Base-by-base conservation (phyloP, 2,329 filamentous ascomycete genomes). In the Penicillium sp. region DNA sequence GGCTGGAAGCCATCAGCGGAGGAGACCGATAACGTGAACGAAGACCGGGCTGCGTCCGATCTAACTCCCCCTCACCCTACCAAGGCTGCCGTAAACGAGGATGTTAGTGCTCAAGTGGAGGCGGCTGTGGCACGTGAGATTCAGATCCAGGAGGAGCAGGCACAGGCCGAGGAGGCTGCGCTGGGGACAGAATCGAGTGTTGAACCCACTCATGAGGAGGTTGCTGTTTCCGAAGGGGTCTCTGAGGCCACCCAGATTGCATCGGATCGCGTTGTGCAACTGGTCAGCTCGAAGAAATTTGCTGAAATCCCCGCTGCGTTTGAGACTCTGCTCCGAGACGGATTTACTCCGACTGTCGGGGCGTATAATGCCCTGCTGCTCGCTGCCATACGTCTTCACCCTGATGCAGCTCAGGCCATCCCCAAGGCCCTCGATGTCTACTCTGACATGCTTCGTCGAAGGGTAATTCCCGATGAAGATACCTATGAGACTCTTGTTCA, bases 381-480 rank as follows among this genome's bases (percentile, higher is more conserved):
- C 66, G 90, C 94, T 6, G 92, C 92, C 14, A 90, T 97, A 59
- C 83, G 90, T 64, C 83, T 97, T 18, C 90, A 92, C 8, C 81
- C 82, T 24, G 87, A 90, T 72, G 89, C 87, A 74, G 88, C 89
- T 52, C 89, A 95, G 76, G 86, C 94, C 50, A 90, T 96, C 14
- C 88, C 91, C 59, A 96, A 96, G 78, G 92, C 91, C 5, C 82
- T 97, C 50, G 92, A 96, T 77, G 89, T 99, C 50, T 99, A 97
- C 74, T 89, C 92, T 16, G 92, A 97, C 72, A 97, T 99, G 94
- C 85, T 96, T 65, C 86, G 88, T 62, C 89, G 92, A 62, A 88
- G 88, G 65, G 87, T 97, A 24, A 78, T 83, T 20, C 92, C 93
- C 8, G 88, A 97, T 71, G 86, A 87, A 52, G 85, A 89, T 55